Conservation (phyloP, 148 eudicot species). For the Amaranthus cruentus region DNA sequence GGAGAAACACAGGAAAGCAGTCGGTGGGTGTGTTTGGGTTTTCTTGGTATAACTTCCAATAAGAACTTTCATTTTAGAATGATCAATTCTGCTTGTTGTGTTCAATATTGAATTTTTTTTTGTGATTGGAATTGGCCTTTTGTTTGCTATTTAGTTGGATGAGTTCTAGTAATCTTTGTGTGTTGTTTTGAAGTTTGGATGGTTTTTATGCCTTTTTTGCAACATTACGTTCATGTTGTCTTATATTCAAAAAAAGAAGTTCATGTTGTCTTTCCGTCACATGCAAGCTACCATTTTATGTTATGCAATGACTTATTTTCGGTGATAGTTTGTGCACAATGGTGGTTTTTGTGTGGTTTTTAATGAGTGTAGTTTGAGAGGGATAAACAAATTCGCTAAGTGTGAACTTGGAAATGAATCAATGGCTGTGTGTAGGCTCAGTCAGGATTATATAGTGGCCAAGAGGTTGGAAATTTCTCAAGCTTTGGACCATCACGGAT, state of each 20-base stretch:
- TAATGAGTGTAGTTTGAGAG: slow-evolving; percentile 21
- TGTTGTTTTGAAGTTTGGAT: background rate
- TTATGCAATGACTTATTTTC: background rate
- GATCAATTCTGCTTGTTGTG: no score
- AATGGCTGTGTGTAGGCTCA: slow-evolving; percentile 97
- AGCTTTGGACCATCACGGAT: slow-evolving; percentile 78
- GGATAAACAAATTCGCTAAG: slow-evolving; percentile 20
- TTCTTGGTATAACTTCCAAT: no score
- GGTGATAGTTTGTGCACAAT: background rate
- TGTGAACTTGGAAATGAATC: slow-evolving; percentile 49
- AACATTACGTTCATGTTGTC: background rate
- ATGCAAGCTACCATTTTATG: slow-evolving; percentile 2
- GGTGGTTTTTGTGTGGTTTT: background rate
- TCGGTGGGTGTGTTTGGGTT: no score
- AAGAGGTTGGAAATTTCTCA: slow-evolving; percentile 78
- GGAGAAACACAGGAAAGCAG: no score
- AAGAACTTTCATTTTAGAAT: no score
- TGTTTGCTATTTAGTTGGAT: background rate
- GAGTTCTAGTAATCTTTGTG: background rate
- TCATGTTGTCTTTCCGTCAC: background rate
- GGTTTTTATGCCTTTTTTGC: background rate
- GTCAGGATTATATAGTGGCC: slow-evolving; percentile 83
- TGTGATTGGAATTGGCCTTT: background rate
- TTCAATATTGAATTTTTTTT: background rate
- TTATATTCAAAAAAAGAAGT: no score